Evolutionary conservation across 108 stramenopile species (phyloP).

Genomic region (Cyclotella cryptica): DNA sequence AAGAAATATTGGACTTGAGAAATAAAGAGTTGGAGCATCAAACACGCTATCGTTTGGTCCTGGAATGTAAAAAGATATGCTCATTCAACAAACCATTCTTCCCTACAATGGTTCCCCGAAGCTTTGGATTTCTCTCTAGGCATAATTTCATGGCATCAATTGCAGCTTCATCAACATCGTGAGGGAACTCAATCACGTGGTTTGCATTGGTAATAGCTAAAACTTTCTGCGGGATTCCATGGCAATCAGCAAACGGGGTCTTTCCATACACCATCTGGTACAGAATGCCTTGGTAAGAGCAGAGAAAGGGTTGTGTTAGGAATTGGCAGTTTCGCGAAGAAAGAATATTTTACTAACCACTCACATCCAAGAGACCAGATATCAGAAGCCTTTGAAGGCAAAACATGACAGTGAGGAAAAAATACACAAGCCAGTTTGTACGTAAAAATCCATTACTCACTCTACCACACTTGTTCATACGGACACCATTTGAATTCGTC

Average conservation of each 20-base stretch:
- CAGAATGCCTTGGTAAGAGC: constrained; percentile 59
- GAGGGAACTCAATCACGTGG: constrained; percentile 80
- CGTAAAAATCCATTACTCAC: constrained; percentile 40
- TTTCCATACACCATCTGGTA: constrained; percentile 97
- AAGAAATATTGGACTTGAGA: neutral
- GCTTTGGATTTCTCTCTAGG: constrained; percentile 75
- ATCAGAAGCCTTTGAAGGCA: constrained; percentile 70
- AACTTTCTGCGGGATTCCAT: constrained; percentile 92
- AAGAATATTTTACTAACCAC: neutral
- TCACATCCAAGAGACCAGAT: constrained; percentile 95
- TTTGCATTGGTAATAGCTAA: constrained; percentile 94
- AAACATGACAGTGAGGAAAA: constrained; percentile 36
- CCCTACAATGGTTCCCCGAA: constrained; percentile 83
- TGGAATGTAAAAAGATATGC: constrained; percentile 70
- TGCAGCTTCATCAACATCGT: constrained; percentile 69
- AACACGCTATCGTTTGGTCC: constrained; percentile 8
- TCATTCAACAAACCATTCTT: constrained; percentile 83
- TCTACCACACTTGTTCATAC: constrained; percentile 67
- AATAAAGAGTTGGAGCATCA: neutral
- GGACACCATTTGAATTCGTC: constrained; percentile 63
- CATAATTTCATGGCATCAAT: constrained; percentile 87
- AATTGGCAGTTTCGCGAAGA: neutral
- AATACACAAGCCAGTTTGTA: neutral
- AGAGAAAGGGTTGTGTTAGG: neutral
- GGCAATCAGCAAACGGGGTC: constrained; percentile 93